Evolutionary conservation across 2,329 filamentous ascomycete genomes (phyloP), one percentile per base, ranked within the genome.

Genomic region (Mycosphaerella sp.): DNA sequence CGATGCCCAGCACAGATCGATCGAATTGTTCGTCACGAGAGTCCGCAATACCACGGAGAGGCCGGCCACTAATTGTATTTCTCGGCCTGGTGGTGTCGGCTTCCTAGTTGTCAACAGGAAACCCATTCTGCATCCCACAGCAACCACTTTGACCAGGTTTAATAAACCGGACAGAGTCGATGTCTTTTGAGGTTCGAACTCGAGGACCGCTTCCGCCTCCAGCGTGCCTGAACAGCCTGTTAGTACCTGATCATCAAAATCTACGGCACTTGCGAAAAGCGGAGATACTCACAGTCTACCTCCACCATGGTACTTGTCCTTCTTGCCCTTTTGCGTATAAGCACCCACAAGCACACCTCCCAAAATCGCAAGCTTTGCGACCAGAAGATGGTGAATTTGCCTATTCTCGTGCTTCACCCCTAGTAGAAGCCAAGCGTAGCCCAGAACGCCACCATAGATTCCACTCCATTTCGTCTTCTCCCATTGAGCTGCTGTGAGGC

Each of bases 341-440:
- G 51, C 58, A 7, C 58, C 50, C 36, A 56, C 45, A 14, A 60
- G 39, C 6, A 58, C 32, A 17, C 55, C 55, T 8, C 26, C 46
- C 11, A 60, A 42, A n/a, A 58, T 60, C 10, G 51, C 43, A 14
- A 55, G 38, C 23, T 61, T 59, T n/a, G 57, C 56, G 11, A 56
- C 49, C 29, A 61, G 40, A 10, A 57, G 47, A 39, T 59, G 56
- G 11, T 61, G 59, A n/a, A 59, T 53, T 21, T 52, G 49, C 5
- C 57, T 45, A 10, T 57, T 23, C 9, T 56, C 34, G 26, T 47
- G 39, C 39, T 47, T 48, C 17, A 61, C 34, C n/a, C 53, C 42
- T 23, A 61, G 46, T 2, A 61, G 40, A n/a, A 61, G 46, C 59
- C 59, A 61, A 4, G 56, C 56, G 34, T 61, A 57, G 21, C 54